Percentiles rank a stretch among this genome's conserved stretches.
Conservation (phyloP, 2,329 filamentous ascomycete genomes). For the Nothopassalora personata region DNA sequence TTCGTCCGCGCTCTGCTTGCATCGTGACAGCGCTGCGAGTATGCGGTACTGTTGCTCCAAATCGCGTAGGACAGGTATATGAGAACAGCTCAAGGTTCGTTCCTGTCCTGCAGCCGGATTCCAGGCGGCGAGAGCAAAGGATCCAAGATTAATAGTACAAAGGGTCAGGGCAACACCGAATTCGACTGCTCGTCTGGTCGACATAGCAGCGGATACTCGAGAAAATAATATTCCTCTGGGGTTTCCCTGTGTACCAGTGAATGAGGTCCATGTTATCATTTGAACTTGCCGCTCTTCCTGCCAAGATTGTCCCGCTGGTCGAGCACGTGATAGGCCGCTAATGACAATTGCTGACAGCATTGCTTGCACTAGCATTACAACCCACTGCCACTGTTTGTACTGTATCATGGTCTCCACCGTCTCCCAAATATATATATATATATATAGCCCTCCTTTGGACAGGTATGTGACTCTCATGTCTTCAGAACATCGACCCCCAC, state of each 20-base stretch:
- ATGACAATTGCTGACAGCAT: neutral
- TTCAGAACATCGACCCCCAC: slow-evolving; percentile 16
- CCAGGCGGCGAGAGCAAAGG: neutral
- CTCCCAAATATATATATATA: too few species aligned
- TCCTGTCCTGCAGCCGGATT: neutral
- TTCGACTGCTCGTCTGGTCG: neutral
- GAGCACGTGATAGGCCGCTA: neutral
- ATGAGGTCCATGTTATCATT: neutral
- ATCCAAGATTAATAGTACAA: neutral
- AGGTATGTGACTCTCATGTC: slow-evolving; percentile 20
- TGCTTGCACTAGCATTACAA: neutral
- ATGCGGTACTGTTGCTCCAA: neutral
- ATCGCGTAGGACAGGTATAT: neutral
- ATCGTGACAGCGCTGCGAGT: neutral
- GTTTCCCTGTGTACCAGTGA: neutral
- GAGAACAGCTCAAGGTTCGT: neutral
- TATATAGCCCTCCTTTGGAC: slow-evolving; percentile 9
- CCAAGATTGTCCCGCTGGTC: neutral
- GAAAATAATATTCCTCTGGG: neutral
- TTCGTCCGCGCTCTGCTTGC: neutral
- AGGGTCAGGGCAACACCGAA: neutral
- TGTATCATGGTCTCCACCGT: neutral
- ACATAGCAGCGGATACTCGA: neutral
- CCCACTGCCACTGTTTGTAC: neutral
- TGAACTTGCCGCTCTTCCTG: neutral